Percentiles rank a stretch among this genome's conserved stretches.
Conservation (phyloP, 768 basidiomycete genomes). For the Hygrophorus pudorinus region DNA sequence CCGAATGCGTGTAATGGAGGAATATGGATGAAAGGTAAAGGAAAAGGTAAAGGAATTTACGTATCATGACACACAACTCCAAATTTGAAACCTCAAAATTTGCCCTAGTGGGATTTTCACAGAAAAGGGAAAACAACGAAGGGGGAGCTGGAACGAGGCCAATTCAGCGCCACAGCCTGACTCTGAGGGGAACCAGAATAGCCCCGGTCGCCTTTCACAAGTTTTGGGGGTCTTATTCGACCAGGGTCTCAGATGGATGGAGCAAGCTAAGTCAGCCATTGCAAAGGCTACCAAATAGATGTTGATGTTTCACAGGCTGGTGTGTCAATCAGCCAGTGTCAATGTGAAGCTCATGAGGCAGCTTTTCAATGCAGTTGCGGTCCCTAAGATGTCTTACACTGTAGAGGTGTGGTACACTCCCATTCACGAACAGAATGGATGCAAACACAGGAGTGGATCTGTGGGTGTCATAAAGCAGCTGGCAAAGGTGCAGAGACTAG, state of each 20-base stretch:
- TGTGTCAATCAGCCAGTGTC: constrained; percentile 10
- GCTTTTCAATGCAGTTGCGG: constrained; percentile 20
- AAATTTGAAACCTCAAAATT: constrained; percentile 14
- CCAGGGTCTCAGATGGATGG: constrained; percentile 9
- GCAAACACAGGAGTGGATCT: too few relatives aligned
- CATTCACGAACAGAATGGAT: too few relatives aligned
- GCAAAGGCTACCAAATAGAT: constrained; percentile 4
- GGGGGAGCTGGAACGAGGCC: too few relatives aligned
- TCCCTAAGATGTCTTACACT: too few relatives aligned
- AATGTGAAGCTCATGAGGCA: constrained; percentile 9
- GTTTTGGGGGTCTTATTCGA: constrained; percentile 20
- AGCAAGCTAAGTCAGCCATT: too few relatives aligned
- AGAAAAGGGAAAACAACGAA: background rate
- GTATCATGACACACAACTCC: constrained; percentile 15
- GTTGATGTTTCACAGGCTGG: constrained; percentile 3
- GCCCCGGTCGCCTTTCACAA: too few relatives aligned
- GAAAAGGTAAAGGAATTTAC: too few relatives aligned
- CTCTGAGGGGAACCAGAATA: constrained; percentile 7
- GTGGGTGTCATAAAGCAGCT: constrained; percentile 13
- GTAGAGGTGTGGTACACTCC: constrained; percentile 18
- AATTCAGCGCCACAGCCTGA: constrained; percentile 1
- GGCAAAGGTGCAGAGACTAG: too few relatives aligned
- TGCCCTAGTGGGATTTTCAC: constrained; percentile 8
- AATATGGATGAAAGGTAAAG: too few relatives aligned
- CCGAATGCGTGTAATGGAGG: too few relatives aligned